phyloP scores from a whole-genome alignment of 75 land plant genomes.

The Pinus albicaulis region DNA sequence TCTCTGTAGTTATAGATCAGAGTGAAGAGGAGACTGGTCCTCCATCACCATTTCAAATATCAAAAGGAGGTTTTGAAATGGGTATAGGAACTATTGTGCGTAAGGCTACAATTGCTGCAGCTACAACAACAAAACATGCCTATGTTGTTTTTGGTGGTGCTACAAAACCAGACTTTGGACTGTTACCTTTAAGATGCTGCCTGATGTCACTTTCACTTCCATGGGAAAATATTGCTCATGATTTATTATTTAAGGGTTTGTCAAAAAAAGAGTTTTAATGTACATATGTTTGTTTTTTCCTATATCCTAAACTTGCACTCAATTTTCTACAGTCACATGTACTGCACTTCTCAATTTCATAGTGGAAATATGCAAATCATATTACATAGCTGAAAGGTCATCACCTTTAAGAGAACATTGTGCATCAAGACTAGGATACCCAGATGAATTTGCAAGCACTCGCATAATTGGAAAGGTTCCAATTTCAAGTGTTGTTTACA shows the following conservation, averaged over 20 bases:
- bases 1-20: slow-evolving; percentile 71
- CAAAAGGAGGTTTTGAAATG: slow-evolving; percentile 51
- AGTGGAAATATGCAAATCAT: neutral
- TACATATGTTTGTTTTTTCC: neutral
- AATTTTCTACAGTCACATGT: neutral
- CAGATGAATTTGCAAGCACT: too few relatives aligned
- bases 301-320: neutral
- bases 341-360: neutral
- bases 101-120: slow-evolving; percentile 66
- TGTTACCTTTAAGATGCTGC: slow-evolving; percentile 88
- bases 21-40: slow-evolving; percentile 39
- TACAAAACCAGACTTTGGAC: slow-evolving; percentile 34
- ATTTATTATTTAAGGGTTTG: slow-evolving; percentile 74
- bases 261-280: neutral
- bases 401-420: neutral
- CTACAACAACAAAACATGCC: slow-evolving; percentile 71
- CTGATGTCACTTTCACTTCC: slow-evolving; percentile 90
- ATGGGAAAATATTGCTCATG: slow-evolving; percentile 86
- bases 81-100: slow-evolving; percentile 62
- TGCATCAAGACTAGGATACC: too few relatives aligned
- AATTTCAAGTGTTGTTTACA: too few relatives aligned
- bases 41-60: slow-evolving; percentile 43
- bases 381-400: neutral
- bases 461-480: too few relatives aligned
- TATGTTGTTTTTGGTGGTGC: slow-evolving; percentile 55